Conservation (phyloP, 768 basidiomycete species). For the Tulasnella sp. region DNA sequence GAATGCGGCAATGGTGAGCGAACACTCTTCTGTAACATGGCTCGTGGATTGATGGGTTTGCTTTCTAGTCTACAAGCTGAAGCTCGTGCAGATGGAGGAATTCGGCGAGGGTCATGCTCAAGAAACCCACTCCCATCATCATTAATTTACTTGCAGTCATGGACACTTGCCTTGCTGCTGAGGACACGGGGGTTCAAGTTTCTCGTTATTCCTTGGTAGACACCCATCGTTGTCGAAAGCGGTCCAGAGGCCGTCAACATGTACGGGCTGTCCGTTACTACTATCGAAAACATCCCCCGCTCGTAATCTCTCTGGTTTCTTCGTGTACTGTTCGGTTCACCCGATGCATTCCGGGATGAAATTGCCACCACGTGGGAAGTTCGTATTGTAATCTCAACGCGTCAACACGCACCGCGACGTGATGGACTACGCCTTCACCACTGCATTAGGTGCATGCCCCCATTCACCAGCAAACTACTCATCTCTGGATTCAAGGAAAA, state of each 20-base stretch:
- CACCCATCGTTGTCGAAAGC: too few relatives aligned
- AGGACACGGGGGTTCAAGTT: background rate
- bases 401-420: background rate
- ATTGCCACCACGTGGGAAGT: background rate
- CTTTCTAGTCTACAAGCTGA: conserved; percentile 49
- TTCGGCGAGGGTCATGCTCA: background rate
- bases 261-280: too few relatives aligned
- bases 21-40: background rate
- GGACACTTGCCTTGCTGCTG: background rate
- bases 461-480: conserved; percentile 25
- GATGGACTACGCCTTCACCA: background rate
- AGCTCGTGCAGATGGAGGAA: conserved; percentile 5
- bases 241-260: too few relatives aligned
- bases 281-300: background rate
- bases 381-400: conserved; percentile 14
- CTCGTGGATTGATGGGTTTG: conserved; percentile 7
- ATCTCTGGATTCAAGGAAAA: conserved; percentile 30
- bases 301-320: background rate
- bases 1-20: conserved; percentile 86
- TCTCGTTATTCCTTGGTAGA: too few relatives aligned
- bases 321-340: background rate
- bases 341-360: background rate
- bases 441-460: conserved; percentile 26
- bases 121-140: conserved; percentile 37
- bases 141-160: conserved; percentile 21